These are phyloP conservation scores for Castanea mollissima DNA, from an alignment of 306 rosid genomes.

Conservation along the genomic window DNA sequence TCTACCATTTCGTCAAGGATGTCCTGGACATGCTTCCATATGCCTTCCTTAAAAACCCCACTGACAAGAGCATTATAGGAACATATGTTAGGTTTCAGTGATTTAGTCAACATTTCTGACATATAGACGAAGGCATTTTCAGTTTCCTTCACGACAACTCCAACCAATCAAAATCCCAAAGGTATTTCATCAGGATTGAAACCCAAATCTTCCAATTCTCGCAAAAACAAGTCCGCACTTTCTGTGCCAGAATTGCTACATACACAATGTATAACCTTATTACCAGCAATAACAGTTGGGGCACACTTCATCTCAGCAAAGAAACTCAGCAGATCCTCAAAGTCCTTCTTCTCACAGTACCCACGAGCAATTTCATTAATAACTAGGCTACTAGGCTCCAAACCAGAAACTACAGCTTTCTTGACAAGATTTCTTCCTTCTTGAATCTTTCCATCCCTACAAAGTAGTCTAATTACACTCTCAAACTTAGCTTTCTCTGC, in stretches of 20 bases:
- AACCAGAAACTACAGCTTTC: slow-evolving; percentile 45
- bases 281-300: slow-evolving; percentile 61
- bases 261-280: slow-evolving; percentile 55
- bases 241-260: slow-evolving; percentile 57
- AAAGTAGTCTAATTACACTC: slow-evolving; percentile 55
- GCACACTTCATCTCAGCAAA: slow-evolving; percentile 49
- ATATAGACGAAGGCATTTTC: slow-evolving; percentile 54
- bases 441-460: slow-evolving; percentile 58
- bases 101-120: slow-evolving; percentile 48
- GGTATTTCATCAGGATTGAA: slow-evolving; percentile 70
- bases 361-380: slow-evolving; percentile 69
- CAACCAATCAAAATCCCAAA: slow-evolving; percentile 83
- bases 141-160: slow-evolving; percentile 67
- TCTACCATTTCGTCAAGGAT: slow-evolving; percentile 84
- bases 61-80: slow-evolving; percentile 78
- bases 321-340: slow-evolving; percentile 74
- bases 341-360: slow-evolving; percentile 83
- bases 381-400: slow-evolving; percentile 41
- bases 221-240: slow-evolving; percentile 50
- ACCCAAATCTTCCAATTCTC: slow-evolving; percentile 51
- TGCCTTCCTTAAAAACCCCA: slow-evolving; percentile 60
- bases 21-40: slow-evolving; percentile 50
- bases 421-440: slow-evolving; percentile 74
- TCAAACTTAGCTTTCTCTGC: slow-evolving; percentile 48
- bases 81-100: slow-evolving; percentile 40